Evolutionary conservation across 305 asterid genomes (phyloP), one percentile per base, ranked within the genome.

Genomic region (Fraxinus platypoda): DNA sequence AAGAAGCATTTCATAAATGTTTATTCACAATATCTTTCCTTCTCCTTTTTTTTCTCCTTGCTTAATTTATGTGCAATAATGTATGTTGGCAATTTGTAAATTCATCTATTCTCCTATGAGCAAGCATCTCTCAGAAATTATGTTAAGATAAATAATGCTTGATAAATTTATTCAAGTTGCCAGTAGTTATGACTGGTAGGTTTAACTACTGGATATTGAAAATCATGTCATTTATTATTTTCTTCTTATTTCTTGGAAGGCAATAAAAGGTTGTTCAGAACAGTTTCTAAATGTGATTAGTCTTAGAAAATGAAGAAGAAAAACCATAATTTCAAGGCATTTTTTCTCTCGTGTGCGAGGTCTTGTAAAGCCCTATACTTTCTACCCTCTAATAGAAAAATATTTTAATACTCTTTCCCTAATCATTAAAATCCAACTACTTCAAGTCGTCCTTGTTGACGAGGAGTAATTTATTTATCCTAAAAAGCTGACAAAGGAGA

Each of bases 91-190:
- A 17, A 52, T 70, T 75, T 64, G 26, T 70, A 76, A 37, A 54
- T 34, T 37, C 8, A 81, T 57, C 64, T 52, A 74, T 52, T 74
- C 23, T 38, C 82, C 38, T 30, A 21, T 2, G n/a, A 59, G 52
- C 71, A 49, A 70, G 75, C 75, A 46, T 54, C 26, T 35, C 74
- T 25, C 31, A 23, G 73, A 76, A 68, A 83, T 23, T 41, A 77
- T 34, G 75, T 30, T 31, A 70, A 76, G 23, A 68, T 21, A 57
- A 43, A 12, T 17, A 82, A 75, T 33, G 37, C 25, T 38, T 9
- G 78, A 52, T 57, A 57, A 25, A 82, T 30, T 64, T 54, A 84
- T 74, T 78, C 46, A 73, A 41, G 31, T 13, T 37, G 11, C 17
- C 26, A 72, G 33, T 25, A 41, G 81, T 68, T 66, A 54, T 31